phyloP scores from a whole-genome alignment of 2,329 filamentous ascomycete genomes.

The Pezicula carpinea region DNA sequence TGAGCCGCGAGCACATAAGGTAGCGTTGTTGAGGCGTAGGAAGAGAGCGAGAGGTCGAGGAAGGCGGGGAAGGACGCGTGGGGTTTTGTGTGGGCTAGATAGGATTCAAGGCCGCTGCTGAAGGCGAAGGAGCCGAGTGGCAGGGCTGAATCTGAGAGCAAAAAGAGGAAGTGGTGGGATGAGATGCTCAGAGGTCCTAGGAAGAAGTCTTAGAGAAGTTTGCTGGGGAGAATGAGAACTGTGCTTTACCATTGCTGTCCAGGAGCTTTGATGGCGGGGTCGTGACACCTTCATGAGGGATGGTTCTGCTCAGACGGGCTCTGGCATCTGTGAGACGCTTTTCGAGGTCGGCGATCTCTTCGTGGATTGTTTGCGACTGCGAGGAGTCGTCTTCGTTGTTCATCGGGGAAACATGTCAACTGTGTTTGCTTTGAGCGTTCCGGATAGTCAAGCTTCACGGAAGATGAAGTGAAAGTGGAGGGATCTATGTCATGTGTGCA shows the following conservation, averaged over 20 bases:
- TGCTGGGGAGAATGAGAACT: neutral
- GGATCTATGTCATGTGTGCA: too few relatives aligned
- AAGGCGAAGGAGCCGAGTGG: constrained; percentile 86
- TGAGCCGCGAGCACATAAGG: constrained; percentile 71
- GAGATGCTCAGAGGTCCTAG: constrained; percentile 17
- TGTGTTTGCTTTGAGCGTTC: too few relatives aligned
- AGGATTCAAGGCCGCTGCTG: constrained; percentile 77
- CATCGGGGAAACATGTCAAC: constrained; percentile 18
- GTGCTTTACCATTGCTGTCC: constrained; percentile 14
- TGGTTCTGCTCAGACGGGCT: constrained; percentile 36
- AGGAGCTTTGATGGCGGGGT: constrained; percentile 15
- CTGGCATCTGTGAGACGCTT: constrained; percentile 34
- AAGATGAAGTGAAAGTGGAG: neutral
- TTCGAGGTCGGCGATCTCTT: constrained; percentile 58
- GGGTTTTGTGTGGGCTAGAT: constrained; percentile 61
- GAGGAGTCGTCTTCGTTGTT: constrained; percentile 14
- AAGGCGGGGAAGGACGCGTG: constrained; percentile 56
- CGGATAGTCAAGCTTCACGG: too few relatives aligned
- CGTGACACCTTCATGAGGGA: constrained; percentile 13
- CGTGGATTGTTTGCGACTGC: constrained; percentile 29
- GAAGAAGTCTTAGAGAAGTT: constrained; percentile 4
- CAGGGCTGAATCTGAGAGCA: constrained; percentile 76
- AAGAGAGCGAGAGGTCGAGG: constrained; percentile 64
- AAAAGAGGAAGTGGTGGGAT: constrained; percentile 60
- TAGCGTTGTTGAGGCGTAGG: constrained; percentile 66